Evolutionary conservation across 2,329 filamentous ascomycete species (phyloP).

Genomic region (Cercospora sp.): DNA sequence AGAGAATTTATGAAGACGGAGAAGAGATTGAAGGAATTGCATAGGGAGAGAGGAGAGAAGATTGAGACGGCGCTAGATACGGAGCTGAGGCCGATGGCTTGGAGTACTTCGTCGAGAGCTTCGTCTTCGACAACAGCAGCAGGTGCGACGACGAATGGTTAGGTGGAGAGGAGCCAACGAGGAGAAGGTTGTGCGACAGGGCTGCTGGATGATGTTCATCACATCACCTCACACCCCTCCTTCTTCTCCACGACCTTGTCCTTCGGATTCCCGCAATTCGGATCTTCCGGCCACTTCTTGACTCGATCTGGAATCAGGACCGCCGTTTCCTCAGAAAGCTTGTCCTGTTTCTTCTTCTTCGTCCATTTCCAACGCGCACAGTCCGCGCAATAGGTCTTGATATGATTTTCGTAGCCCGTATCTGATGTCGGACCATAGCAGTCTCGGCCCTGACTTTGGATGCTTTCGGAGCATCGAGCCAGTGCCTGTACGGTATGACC

Average conservation of each 20-base stretch:
- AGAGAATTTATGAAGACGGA: constrained; percentile 97
- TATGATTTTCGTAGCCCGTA: neutral
- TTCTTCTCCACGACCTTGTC: neutral
- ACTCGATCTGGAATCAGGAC: constrained; percentile 5
- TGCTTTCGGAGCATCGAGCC: constrained; percentile 1
- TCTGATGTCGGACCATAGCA: constrained; percentile 6
- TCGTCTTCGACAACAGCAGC: neutral
- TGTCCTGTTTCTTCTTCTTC: neutral
- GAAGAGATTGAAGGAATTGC: constrained; percentile 80
- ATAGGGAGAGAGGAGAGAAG: constrained; percentile 41
- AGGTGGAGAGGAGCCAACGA: neutral
- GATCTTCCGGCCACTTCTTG: constrained; percentile 12
- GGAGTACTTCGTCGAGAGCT: constrained; percentile 16
- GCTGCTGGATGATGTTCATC: neutral
- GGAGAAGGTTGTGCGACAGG: no score
- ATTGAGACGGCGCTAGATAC: constrained; percentile 27
- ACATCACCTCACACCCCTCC: constrained; percentile 12
- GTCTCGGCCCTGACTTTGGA: neutral
- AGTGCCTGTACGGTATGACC: neutral
- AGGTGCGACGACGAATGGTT: neutral
- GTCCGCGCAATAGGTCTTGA: constrained; percentile 3
- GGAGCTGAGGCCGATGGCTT: constrained; percentile 26
- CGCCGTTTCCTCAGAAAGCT: neutral
- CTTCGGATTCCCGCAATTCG: constrained; percentile 21
- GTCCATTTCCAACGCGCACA: constrained; percentile 8